Conservation (phyloP, 495 filamentous ascomycete genomes). For the Talaromyces adpressus region DNA sequence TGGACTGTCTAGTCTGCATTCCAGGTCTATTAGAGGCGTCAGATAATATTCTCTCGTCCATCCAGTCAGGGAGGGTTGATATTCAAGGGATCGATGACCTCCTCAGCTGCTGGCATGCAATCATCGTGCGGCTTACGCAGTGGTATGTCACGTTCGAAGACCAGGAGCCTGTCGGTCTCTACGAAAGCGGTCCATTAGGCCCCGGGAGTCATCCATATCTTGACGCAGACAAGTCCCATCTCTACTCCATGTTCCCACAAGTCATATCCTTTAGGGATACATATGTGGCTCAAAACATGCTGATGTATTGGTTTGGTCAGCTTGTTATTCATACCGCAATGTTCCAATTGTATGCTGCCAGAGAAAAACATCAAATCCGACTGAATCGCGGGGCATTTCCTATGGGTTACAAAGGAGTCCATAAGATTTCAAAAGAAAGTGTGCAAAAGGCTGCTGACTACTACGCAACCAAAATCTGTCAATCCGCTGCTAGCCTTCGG, state of each 20-base stretch:
- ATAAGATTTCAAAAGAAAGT: not conserved
- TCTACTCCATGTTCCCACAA: conserved; percentile 6
- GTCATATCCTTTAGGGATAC: conserved; percentile 5
- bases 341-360: not conserved
- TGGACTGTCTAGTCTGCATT: conserved; percentile 1
- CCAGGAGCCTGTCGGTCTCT: not conserved
- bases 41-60: not conserved
- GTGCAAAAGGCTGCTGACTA: conserved; percentile 2
- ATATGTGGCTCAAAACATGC: conserved; percentile 7
- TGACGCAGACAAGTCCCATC: not conserved
- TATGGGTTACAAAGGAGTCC: not conserved
- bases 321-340: conserved; percentile 3
- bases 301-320: conserved; percentile 8
- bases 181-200: not conserved
- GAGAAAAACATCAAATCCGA: not conserved
- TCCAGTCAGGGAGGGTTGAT: not conserved
- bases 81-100: not conserved
- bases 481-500: conserved; percentile 2
- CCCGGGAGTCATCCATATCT: conserved; percentile 4
- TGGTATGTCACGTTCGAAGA: conserved; percentile 3
- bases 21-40: conserved; percentile 2
- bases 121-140: not conserved
- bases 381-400: not conserved
- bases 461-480: conserved; percentile 9
- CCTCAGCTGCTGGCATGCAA: conserved; percentile 3